Evolutionary conservation across 257 asterid species (phyloP), one percentile per base, ranked within the genome.

Genomic region (Buddleja alternifolia): DNA sequence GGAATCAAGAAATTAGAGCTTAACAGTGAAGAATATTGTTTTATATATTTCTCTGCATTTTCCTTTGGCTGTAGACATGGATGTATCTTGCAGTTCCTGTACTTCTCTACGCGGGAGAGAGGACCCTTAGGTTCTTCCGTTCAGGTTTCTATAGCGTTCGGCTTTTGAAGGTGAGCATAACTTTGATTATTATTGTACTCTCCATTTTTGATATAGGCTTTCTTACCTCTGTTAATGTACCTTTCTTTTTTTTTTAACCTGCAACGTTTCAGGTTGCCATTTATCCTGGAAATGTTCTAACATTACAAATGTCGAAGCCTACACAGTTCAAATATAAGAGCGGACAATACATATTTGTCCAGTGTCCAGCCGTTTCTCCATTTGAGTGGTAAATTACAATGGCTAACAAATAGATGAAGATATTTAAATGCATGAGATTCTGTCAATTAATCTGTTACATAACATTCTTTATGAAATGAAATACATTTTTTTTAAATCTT

Each of bases 261-360:
- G 7, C 5, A 9, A 4, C 10, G 51, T 74, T 77, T 40, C 83
- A 93, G 98, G 98, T 86, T 66, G 96, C 98, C 21, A 88, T 93
- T 69, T 93, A 90, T 75, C 93, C 96, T 0, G 98, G 97, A 80
- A 93, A 86, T 79, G 98, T 93, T 12, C 85, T 93, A 24, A 77
- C 96, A 8, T 47, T 93, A 47, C 96, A 93, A 66, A 93, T 93
- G 98, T 88, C 98, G n/a, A 93, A 90, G 81, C 98, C 98, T 79
- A 78, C 88, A 2, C 93, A 83, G 42, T 93, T 83, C 32, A 83
- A 70, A 69, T 84, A 90, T 58, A 90, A 81, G 87, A 93, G 98
- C 70, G 98, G 98, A 61, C 98, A 93, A 66, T 90, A 93, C 86
- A 88, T 93, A 92, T 93, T 93, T 70, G 97, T 90, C 72, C 96